phyloP scores from a whole-genome alignment of 2,329 filamentous ascomycete genomes.

The Xylariomycetidae sp. region DNA sequence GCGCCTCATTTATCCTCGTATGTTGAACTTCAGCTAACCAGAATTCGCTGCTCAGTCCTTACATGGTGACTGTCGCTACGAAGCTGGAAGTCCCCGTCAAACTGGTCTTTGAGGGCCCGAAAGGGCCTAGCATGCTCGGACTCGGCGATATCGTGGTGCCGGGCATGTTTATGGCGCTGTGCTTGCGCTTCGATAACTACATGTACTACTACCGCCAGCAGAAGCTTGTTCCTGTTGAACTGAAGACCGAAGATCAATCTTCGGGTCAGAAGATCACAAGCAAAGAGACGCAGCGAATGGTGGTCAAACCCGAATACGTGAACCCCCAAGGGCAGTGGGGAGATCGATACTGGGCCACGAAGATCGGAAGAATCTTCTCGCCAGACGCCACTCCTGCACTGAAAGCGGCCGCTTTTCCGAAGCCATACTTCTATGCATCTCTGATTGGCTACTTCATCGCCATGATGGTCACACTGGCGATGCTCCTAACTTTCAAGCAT shows the following conservation, averaged over 20 bases:
- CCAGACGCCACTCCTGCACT: slow-evolving; percentile 27
- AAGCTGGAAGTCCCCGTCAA: slow-evolving; percentile 91
- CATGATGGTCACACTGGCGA: slow-evolving; percentile 68
- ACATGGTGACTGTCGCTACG: slow-evolving; percentile 84
- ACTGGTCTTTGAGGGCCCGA: slow-evolving; percentile 65
- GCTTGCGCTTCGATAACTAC: slow-evolving; percentile 87
- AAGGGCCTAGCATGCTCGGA: slow-evolving; percentile 75
- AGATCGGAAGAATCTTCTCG: slow-evolving; percentile 19
- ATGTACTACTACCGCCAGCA: slow-evolving; percentile 70
- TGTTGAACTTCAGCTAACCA: slow-evolving; percentile 18
- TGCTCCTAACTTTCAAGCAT: slow-evolving; percentile 72
- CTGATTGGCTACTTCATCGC: slow-evolving; percentile 71
- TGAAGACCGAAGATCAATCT: slow-evolving; percentile 24
- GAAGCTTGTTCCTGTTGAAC: slow-evolving; percentile 36
- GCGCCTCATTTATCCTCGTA: too few species aligned
- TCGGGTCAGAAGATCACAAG: slow-evolving; percentile 30
- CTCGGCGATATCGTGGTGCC: slow-evolving; percentile 92
- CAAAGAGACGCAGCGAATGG: slow-evolving; percentile 35
- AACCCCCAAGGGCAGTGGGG: slow-evolving; percentile 72
- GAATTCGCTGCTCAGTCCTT: slow-evolving; percentile 43
- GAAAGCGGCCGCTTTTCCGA: slow-evolving; percentile 56
- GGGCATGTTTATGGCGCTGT: slow-evolving; percentile 82
- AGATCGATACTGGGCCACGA: slow-evolving; percentile 69
- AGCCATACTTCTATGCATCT: slow-evolving; percentile 78
- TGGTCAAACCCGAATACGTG: slow-evolving; percentile 46